phyloP scores from a whole-genome alignment of 805 yeast species.

The Jamesozyma piceae region DNA sequence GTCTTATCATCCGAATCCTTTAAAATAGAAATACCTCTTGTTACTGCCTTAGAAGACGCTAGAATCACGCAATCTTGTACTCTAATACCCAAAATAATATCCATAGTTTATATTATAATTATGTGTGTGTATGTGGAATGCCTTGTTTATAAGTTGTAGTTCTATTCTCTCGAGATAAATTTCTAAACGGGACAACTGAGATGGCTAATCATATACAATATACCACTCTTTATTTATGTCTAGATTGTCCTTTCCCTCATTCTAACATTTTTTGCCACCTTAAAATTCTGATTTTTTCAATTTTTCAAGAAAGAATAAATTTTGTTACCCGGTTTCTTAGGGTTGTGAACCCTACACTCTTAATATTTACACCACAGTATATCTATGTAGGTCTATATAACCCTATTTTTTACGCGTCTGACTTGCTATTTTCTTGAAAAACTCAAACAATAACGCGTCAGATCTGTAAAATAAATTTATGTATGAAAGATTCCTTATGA shows the following conservation, averaged over 20 bases:
- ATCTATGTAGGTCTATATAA: neutral
- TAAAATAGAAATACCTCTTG: constrained; percentile 79
- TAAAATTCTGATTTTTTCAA: neutral
- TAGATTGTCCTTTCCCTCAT: neutral
- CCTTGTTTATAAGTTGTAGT: neutral
- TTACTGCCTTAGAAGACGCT: constrained; percentile 91
- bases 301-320: neutral
- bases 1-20: constrained; percentile 78
- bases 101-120: constrained; percentile 48
- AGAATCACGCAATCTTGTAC: constrained; percentile 72
- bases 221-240: too few relatives aligned
- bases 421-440: too few relatives aligned
- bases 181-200: too few relatives aligned
- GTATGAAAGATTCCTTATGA: too few relatives aligned
- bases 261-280: constrained; percentile 1
- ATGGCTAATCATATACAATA: too few relatives aligned
- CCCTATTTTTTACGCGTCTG: neutral
- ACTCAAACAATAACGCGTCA: too few relatives aligned
- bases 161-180: too few relatives aligned
- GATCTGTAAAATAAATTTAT: too few relatives aligned
- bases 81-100: constrained; percentile 78
- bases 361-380: neutral
- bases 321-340: neutral
- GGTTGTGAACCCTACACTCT: neutral
- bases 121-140: neutral